Percentiles rank a stretch among this genome's conserved stretches.
phyloP scores from a whole-genome alignment of 805 yeast genomes.

The Komagataella pseudopastoris region DNA sequence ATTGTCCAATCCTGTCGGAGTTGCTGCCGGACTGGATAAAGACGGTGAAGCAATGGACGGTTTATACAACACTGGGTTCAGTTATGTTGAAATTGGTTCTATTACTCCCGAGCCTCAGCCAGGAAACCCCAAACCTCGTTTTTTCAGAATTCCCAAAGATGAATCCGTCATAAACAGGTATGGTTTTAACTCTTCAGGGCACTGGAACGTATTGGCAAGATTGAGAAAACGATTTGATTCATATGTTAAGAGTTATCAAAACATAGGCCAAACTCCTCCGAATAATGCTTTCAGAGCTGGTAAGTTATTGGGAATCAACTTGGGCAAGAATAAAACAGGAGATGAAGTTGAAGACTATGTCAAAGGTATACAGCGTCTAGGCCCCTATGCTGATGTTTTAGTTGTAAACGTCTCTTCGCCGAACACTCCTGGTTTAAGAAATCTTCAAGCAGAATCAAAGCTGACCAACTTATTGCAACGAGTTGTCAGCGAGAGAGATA shows the following conservation, averaged over 20 bases:
- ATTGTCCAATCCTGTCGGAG: slow-evolving; percentile 69
- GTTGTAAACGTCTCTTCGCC: slow-evolving; percentile 92
- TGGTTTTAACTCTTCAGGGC: slow-evolving; percentile 91
- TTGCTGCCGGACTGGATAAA: slow-evolving; percentile 95
- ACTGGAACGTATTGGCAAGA: slow-evolving; percentile 55
- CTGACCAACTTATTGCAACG: slow-evolving; percentile 51
- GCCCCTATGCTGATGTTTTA: slow-evolving; percentile 77
- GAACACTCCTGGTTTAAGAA: slow-evolving; percentile 90
- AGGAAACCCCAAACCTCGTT: slow-evolving; percentile 89
- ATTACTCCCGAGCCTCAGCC: slow-evolving; percentile 89
- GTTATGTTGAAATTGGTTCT: slow-evolving; percentile 87
- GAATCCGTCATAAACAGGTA: slow-evolving; percentile 89
- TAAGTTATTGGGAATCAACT: slow-evolving; percentile 65
- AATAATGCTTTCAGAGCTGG: slow-evolving; percentile 45
- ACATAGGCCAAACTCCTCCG: slow-evolving; percentile 7
- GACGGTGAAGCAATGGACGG: slow-evolving; percentile 86
- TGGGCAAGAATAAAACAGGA: slow-evolving; percentile 88
- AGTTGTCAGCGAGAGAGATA: slow-evolving; percentile 59
- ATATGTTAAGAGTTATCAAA: slow-evolving; percentile 10
- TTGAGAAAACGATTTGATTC: slow-evolving; percentile 49
- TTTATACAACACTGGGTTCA: slow-evolving; percentile 65
- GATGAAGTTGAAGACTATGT: slow-evolving; percentile 83
- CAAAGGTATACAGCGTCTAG: slow-evolving; percentile 71
- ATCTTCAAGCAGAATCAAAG: slow-evolving; percentile 66
- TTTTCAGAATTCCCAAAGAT: slow-evolving; percentile 75